phyloP scores from a whole-genome alignment of 352 stramenopile species.

The Thraustochytrium striatum region DNA sequence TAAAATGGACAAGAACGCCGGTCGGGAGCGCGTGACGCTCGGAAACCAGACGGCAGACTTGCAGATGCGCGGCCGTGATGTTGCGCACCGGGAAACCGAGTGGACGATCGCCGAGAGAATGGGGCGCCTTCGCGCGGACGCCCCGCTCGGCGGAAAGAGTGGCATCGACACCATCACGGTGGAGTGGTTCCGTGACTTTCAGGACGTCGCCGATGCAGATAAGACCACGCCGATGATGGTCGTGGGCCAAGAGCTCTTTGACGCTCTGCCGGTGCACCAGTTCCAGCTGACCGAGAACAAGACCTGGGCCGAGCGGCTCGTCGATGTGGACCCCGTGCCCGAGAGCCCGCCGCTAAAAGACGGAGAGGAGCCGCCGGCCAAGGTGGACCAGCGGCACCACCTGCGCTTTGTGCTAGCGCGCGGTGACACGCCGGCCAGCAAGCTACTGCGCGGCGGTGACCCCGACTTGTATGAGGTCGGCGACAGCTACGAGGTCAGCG shows the following conservation, averaged over 20 bases:
- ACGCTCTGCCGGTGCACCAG: conserved; percentile 86
- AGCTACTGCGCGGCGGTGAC: conserved; percentile 64
- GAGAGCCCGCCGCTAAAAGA: conserved; percentile 58
- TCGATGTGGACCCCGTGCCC: conserved; percentile 77
- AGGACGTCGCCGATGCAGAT: conserved; percentile 69
- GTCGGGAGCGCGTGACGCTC: too few species aligned
- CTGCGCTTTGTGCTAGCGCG: conserved; percentile 88
- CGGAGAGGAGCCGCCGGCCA: neutral
- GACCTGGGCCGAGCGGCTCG: conserved; percentile 85
- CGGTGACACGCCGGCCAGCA: conserved; percentile 76
- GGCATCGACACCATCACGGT: conserved; percentile 74
- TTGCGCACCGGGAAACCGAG: conserved; percentile 16
- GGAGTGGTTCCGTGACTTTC: conserved; percentile 59
- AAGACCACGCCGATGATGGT: conserved; percentile 72
- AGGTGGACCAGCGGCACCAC: conserved; percentile 61
- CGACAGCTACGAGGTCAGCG: conserved; percentile 87
- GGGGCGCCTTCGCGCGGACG: conserved; percentile 52
- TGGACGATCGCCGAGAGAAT: neutral
- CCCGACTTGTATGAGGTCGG: conserved; percentile 60
- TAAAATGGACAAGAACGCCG: too few species aligned
- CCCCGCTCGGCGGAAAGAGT: conserved; percentile 60
- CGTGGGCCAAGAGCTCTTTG: conserved; percentile 88
- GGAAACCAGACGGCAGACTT: too few species aligned
- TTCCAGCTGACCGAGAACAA: conserved; percentile 87
- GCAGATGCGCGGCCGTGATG: too few species aligned